These are phyloP conservation scores for Lolium multiflorum DNA, from an alignment of 176 grass and related monocot genomes.

Conservation along the genomic window DNA sequence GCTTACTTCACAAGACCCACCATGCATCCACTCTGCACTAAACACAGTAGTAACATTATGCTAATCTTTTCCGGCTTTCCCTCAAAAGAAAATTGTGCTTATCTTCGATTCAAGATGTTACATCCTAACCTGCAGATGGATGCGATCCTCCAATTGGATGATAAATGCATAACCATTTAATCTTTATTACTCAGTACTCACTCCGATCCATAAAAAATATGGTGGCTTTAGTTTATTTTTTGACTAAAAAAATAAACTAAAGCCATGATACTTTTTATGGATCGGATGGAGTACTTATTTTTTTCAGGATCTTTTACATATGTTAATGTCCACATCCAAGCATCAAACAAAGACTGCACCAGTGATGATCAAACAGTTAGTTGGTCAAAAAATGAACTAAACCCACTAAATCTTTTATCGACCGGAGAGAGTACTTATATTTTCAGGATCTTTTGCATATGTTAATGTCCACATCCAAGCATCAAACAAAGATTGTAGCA, in stretches of 20 bases:
- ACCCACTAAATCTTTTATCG: no score
- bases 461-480: conserved; percentile 6
- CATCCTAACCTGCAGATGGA: background rate
- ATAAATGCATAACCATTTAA: no score
- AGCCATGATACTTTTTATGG: no score
- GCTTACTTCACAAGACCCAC: conserved; percentile 33
- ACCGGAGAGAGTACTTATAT: no score
- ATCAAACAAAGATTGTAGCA: background rate
- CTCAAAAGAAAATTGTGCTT: background rate
- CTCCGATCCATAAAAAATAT: no score
- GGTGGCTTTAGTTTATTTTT: no score
- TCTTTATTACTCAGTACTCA: no score
- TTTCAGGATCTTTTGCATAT: background rate
- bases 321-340: conserved; percentile 5
- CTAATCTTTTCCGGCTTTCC: no score
- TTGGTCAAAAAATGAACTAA: no score
- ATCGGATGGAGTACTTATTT: no score
- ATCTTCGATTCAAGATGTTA: conserved; percentile 14
- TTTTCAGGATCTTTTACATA: background rate
- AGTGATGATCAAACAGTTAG: background rate
- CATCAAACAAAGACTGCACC: background rate
- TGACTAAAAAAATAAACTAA: no score
- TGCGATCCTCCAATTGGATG: background rate
- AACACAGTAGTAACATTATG: background rate
- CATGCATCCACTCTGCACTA: conserved; percentile 13